Conservation (phyloP, 208 protist species). For the Kentomonas sorsogonicus region DNA sequence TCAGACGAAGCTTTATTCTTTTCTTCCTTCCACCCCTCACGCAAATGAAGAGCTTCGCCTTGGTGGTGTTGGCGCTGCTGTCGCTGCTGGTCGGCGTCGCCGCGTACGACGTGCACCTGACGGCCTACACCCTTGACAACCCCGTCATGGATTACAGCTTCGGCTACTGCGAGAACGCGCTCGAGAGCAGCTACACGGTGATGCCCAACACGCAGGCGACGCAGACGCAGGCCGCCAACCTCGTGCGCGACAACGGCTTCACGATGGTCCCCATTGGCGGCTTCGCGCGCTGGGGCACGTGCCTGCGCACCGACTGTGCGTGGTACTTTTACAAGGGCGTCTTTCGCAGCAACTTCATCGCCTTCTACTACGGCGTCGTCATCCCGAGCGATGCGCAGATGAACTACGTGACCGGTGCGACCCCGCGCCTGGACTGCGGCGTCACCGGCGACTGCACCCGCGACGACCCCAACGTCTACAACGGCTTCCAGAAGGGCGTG, state of each 20-base stretch:
- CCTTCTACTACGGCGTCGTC: constrained; percentile 30
- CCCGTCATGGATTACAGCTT: background rate
- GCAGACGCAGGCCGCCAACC: constrained; percentile 16
- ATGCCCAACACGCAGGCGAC: constrained; percentile 50
- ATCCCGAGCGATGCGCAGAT: constrained; percentile 6
- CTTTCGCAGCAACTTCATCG: constrained; percentile 32
- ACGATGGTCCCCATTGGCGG: constrained; percentile 38
- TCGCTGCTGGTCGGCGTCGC: background rate
- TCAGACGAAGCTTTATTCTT: background rate
- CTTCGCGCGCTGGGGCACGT: constrained; percentile 28
- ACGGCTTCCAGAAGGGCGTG: constrained; percentile 17
- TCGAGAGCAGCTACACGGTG: constrained; percentile 29
- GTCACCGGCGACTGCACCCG: background rate
- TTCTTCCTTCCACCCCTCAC: background rate
- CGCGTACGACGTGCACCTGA: background rate
- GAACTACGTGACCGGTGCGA: constrained; percentile 1
- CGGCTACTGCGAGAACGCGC: background rate
- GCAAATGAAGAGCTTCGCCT: background rate
- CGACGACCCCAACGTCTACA: constrained; percentile 19
- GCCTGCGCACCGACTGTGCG: constrained; percentile 29
- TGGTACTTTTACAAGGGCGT: constrained; percentile 60
- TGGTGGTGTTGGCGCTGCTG: background rate
- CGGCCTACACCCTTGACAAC: background rate
- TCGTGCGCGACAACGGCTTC: constrained; percentile 19
- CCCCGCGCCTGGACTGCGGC: constrained; percentile 11